Conservation (phyloP, 148 eudicot genomes). For the Persicaria tinctoria region DNA sequence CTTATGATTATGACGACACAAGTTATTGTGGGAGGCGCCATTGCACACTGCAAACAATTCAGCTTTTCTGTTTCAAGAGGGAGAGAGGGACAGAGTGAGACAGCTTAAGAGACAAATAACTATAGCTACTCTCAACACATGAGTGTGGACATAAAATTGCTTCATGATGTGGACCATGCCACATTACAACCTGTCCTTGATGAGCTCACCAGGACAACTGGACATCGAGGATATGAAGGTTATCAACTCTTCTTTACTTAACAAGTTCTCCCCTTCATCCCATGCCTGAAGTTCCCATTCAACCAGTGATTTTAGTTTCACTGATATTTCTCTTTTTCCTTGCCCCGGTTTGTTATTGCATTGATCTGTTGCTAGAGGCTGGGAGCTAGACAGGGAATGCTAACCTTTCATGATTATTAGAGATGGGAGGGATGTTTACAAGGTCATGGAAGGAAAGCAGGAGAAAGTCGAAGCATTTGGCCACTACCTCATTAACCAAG, state of each 20-base stretch:
- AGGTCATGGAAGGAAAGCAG: not conserved
- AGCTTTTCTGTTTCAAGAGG: too few species aligned
- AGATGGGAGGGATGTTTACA: not conserved
- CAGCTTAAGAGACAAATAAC: too few species aligned
- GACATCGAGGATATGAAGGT: not conserved
- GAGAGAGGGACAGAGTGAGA: too few species aligned
- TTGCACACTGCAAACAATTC: not conserved
- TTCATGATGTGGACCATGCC: constrained; percentile 1
- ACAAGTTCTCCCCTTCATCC: not conserved
- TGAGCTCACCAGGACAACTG: not conserved
- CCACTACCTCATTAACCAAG: not conserved
- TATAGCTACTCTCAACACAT: not conserved
- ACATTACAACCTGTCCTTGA: not conserved
- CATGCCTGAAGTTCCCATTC: not conserved
- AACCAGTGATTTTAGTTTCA: not conserved
- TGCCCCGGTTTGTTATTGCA: not conserved
- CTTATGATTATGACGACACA: too few species aligned
- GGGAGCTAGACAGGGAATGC: not conserved
- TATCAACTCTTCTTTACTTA: not conserved
- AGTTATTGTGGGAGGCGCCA: not conserved
- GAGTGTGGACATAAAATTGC: not conserved
- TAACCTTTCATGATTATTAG: not conserved
- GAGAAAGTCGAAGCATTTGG: not conserved
- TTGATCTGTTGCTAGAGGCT: not conserved
- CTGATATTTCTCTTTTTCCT: not conserved